phyloP scores from a whole-genome alignment of 2,329 filamentous ascomycete genomes.

The Didymella pomorum region DNA sequence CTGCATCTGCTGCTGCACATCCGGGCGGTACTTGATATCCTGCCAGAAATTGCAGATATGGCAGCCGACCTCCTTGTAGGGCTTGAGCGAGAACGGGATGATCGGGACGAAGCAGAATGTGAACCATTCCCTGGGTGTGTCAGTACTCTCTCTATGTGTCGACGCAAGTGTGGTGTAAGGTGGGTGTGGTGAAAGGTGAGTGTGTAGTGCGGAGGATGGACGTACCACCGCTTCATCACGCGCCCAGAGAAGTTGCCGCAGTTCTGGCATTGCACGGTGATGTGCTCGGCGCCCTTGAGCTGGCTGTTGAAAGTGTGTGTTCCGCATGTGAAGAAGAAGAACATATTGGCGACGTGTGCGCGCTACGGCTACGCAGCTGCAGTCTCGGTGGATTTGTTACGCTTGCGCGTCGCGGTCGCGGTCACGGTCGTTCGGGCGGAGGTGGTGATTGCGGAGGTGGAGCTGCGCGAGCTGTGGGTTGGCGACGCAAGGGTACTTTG shows the following conservation, averaged over 20 bases:
- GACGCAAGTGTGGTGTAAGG: background rate
- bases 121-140: conserved; percentile 66
- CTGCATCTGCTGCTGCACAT: conserved; percentile 46
- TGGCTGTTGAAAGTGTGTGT: conserved; percentile 58
- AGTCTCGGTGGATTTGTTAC: background rate
- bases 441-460: conserved; percentile 10
- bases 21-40: conserved; percentile 56
- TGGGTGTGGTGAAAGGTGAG: background rate
- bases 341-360: conserved; percentile 42
- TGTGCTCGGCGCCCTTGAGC: conserved; percentile 58
- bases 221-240: conserved; percentile 56
- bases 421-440: conserved; percentile 15
- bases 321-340: conserved; percentile 61
- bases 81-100: conserved; percentile 70
- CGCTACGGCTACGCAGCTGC: conserved; percentile 4
- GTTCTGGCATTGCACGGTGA: conserved; percentile 61
- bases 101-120: conserved; percentile 81
- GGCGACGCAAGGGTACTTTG: conserved; percentile 16
- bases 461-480: conserved; percentile 14
- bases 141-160: conserved; percentile 1
- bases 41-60: conserved; percentile 80
- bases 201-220: background rate
- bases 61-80: conserved; percentile 71
- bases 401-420: too few relatives aligned
- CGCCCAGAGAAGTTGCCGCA: conserved; percentile 60